Percentiles rank a stretch among this genome's conserved stretches.
phyloP scores from a whole-genome alignment of 2,329 filamentous ascomycete genomes.

The Hypoxylon sp. region DNA sequence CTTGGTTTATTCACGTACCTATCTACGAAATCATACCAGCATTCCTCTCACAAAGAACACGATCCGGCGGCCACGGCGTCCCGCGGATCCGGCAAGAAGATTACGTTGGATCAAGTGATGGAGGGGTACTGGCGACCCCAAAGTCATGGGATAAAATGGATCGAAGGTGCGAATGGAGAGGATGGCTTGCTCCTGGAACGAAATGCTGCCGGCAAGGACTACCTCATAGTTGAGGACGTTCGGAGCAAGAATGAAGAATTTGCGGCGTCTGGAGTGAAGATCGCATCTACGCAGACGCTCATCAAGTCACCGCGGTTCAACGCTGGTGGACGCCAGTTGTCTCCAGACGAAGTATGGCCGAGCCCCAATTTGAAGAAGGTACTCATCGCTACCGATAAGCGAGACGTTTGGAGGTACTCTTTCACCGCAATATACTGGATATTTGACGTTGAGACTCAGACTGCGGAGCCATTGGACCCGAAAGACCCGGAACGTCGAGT shows the following conservation, averaged over 20 bases:
- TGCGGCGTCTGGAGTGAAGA: constrained; percentile 53
- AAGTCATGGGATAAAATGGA: constrained; percentile 79
- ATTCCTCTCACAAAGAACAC: constrained; percentile 72
- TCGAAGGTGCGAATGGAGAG: constrained; percentile 77
- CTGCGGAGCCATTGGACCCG: constrained; percentile 81
- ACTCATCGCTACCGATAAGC: constrained; percentile 77
- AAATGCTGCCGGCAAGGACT: constrained; percentile 74
- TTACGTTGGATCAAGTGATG: constrained; percentile 79
- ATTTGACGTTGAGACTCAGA: constrained; percentile 86
- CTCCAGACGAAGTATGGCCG: constrained; percentile 75
- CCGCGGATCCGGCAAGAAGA: constrained; percentile 75
- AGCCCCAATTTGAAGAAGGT: constrained; percentile 89
- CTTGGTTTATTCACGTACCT: constrained; percentile 76
- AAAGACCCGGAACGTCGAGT: constrained; percentile 72
- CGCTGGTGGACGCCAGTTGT: constrained; percentile 67
- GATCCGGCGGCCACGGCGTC: constrained; percentile 73
- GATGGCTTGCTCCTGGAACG: constrained; percentile 88
- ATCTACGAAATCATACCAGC: constrained; percentile 73
- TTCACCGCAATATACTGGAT: constrained; percentile 90
- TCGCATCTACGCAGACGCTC: constrained; percentile 72
- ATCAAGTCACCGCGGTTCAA: constrained; percentile 78
- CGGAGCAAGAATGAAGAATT: constrained; percentile 64
- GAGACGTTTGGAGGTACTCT: constrained; percentile 91
- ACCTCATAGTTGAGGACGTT: constrained; percentile 89
- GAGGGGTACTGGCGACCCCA: constrained; percentile 73